Percentiles rank a stretch among this genome's conserved stretches.
These are phyloP conservation scores for Singerocomus inundabilis DNA, from an alignment of 1,284 basidiomycete species.

Conservation along the genomic window DNA sequence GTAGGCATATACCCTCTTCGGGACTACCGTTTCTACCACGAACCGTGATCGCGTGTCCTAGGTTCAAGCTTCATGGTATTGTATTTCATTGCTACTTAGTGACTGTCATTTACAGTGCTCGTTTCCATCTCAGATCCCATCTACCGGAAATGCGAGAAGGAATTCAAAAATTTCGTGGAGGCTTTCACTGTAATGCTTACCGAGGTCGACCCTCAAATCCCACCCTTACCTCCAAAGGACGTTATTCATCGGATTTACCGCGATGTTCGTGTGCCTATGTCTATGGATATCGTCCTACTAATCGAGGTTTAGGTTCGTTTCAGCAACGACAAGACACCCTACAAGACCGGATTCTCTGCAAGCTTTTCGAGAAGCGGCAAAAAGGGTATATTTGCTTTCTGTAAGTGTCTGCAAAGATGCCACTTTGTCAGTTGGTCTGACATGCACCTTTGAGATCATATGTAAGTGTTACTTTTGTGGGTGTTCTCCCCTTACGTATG, in stretches of 20 bases:
- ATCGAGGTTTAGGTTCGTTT: slow-evolving; percentile 66
- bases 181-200: slow-evolving; percentile 63
- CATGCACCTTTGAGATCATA: slow-evolving; percentile 37
- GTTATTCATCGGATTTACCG: slow-evolving; percentile 83
- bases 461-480: slow-evolving; percentile 27
- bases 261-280: slow-evolving; percentile 51
- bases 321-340: slow-evolving; percentile 91
- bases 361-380: slow-evolving; percentile 77
- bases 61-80: slow-evolving; percentile 76
- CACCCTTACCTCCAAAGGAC: slow-evolving; percentile 83
- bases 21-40: background rate
- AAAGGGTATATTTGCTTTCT: slow-evolving; percentile 75
- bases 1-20: slow-evolving; percentile 37
- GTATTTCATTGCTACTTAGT: background rate
- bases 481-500: background rate
- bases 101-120: slow-evolving; percentile 1
- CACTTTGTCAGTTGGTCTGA: slow-evolving; percentile 9
- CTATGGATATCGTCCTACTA: background rate
- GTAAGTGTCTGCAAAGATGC: slow-evolving; percentile 44
- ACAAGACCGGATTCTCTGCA: slow-evolving; percentile 78
- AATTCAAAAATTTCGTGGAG: slow-evolving; percentile 85
- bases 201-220: slow-evolving; percentile 77
- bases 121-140: slow-evolving; percentile 60
- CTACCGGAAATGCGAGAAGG: slow-evolving; percentile 78
- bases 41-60: slow-evolving; percentile 26